phyloP scores from a whole-genome alignment of 2,329 filamentous ascomycete species.

The Apiospora marii region DNA sequence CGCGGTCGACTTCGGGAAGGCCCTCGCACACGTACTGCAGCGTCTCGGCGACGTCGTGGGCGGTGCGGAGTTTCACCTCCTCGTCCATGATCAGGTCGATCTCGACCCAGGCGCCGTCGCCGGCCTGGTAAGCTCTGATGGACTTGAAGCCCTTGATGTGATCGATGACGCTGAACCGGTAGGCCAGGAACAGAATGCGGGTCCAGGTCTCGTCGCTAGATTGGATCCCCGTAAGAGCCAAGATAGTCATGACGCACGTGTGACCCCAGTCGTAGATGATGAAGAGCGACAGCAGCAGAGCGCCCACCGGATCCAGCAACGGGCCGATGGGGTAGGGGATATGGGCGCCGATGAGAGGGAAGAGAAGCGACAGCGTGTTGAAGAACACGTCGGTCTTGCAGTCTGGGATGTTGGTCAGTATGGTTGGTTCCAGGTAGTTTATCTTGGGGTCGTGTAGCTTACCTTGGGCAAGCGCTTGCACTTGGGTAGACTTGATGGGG shows the following conservation, averaged over 20 bases:
- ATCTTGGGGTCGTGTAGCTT: background rate
- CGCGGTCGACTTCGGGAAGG: conserved; percentile 47
- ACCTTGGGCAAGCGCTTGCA: conserved; percentile 65
- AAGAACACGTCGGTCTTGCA: conserved; percentile 71
- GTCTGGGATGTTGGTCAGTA: conserved; percentile 44
- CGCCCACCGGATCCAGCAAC: conserved; percentile 61
- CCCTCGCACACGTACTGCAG: conserved; percentile 69
- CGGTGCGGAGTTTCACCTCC: conserved; percentile 57
- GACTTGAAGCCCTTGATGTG: conserved; percentile 57
- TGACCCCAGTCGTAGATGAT: conserved; percentile 75
- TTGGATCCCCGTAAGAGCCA: conserved; percentile 64
- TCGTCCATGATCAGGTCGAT: conserved; percentile 66
- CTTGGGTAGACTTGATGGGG: conserved; percentile 68
- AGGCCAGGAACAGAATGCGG: conserved; percentile 67
- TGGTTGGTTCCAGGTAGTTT: no score
- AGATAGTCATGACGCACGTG: conserved; percentile 67
- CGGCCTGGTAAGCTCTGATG: conserved; percentile 62
- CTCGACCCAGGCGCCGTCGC: conserved; percentile 70
- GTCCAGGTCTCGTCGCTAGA: conserved; percentile 59
- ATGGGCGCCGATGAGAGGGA: conserved; percentile 67
- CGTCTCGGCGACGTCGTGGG: conserved; percentile 69
- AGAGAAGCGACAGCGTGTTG: conserved; percentile 69
- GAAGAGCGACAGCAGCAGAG: conserved; percentile 68
- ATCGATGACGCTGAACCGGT: conserved; percentile 60
- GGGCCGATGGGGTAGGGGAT: conserved; percentile 57